Evolutionary conservation across 2,329 filamentous ascomycete genomes (phyloP).

Genomic region (Macroventuria anomochaeta): DNA sequence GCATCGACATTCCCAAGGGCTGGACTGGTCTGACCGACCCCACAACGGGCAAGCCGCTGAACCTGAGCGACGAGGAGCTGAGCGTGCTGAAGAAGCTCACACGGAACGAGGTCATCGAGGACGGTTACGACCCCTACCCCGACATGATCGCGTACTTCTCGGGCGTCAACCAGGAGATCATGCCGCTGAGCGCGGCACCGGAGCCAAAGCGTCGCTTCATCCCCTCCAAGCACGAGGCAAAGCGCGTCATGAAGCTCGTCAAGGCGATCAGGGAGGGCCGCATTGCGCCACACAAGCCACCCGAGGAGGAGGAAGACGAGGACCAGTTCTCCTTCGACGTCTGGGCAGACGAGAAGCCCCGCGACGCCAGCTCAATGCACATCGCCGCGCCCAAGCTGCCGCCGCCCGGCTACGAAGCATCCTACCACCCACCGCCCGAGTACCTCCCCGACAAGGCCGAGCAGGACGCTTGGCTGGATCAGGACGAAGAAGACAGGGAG

Average conservation of each 20-base stretch:
- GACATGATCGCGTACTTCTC: conserved; percentile 95
- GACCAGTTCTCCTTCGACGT: conserved; percentile 82
- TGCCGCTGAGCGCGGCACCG: conserved; percentile 92
- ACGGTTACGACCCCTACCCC: conserved; percentile 92
- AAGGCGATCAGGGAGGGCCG: conserved; percentile 93
- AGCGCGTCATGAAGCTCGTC: conserved; percentile 96
- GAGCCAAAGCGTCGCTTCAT: conserved; percentile 96
- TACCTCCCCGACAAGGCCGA: conserved; percentile 89
- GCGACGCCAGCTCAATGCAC: conserved; percentile 87
- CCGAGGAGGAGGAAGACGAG: conserved; percentile 74
- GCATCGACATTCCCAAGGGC: conserved; percentile 94
- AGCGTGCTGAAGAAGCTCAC: conserved; percentile 88
- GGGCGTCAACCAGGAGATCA: conserved; percentile 78
- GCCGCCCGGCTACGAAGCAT: conserved; percentile 92
- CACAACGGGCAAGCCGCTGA: conserved; percentile 88
- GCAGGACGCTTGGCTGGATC: conserved; percentile 81
- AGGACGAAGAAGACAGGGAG: conserved; percentile 88
- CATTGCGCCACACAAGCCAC: conserved; percentile 87
- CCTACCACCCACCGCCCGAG: conserved; percentile 94
- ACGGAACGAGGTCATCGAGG: conserved; percentile 83
- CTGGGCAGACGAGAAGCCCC: conserved; percentile 88
- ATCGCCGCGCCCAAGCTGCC: conserved; percentile 92
- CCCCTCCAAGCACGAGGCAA: conserved; percentile 95
- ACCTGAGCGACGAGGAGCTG: conserved; percentile 85
- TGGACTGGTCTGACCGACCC: conserved; percentile 97